A percentile compares a stretch with the other conserved stretches of the same genome.
Evolutionary conservation across 352 stramenopile species (phyloP).

Genomic region (Pythium folliculosum): DNA sequence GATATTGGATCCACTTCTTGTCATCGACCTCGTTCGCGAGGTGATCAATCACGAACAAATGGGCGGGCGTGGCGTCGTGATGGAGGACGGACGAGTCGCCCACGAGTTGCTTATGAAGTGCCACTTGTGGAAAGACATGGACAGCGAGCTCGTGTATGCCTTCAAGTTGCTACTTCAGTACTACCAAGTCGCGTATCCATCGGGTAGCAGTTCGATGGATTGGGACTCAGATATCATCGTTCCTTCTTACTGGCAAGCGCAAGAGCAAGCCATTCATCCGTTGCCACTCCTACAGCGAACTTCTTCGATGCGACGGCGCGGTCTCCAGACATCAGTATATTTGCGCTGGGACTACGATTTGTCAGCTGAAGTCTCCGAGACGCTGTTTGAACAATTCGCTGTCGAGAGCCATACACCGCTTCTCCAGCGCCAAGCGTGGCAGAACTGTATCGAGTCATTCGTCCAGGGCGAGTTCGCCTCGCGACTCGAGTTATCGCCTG

Average conservation of each 20-base stretch:
- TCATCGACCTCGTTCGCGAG: conserved; percentile 32
- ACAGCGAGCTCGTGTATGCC: conserved; percentile 17
- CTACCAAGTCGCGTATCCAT: conserved; percentile 28
- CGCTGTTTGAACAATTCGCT: conserved; percentile 32
- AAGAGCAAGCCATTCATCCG: not conserved
- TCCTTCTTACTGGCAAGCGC: conserved; percentile 9
- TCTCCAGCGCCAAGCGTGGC: conserved; percentile 8
- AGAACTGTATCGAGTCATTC: conserved; percentile 19
- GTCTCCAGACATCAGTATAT: conserved; percentile 7
- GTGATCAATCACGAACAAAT: conserved; percentile 26
- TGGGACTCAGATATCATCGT: conserved; percentile 27
- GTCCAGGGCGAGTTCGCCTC: conserved; percentile 16
- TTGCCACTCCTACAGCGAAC: not conserved
- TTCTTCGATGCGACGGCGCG: not conserved
- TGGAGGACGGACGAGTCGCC: conserved; percentile 11
- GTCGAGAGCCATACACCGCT: conserved; percentile 27
- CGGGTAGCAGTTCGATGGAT: conserved; percentile 16
- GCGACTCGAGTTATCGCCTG: conserved; percentile 5
- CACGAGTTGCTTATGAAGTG: conserved; percentile 13
- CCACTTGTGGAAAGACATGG: conserved; percentile 17
- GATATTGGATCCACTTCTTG: conserved; percentile 28
- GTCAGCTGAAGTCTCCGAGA: conserved; percentile 24
- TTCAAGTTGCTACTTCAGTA: conserved; percentile 34
- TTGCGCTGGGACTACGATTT: conserved; percentile 35
- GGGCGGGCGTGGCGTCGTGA: not conserved